A percentile compares a stretch with the other conserved stretches of the same genome.
Conservation (phyloP, 1,284 basidiomycete genomes). For the Austroboletus novae-zelandiae region DNA sequence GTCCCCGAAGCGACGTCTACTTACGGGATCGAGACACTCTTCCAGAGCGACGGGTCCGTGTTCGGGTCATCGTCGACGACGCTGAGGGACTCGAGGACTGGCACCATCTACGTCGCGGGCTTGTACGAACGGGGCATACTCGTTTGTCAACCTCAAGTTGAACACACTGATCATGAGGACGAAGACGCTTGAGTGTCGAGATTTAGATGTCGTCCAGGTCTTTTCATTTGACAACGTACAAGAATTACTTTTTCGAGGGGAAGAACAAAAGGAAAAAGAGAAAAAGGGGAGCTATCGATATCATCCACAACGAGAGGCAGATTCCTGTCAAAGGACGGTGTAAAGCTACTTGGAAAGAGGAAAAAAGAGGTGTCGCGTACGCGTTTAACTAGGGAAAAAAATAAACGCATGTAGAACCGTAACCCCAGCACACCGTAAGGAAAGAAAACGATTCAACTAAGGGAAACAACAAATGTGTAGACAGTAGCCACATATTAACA, state of each 20-base stretch:
- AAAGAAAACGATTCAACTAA: not conserved
- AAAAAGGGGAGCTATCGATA: no score
- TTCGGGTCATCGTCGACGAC: constrained; percentile 52
- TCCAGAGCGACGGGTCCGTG: constrained; percentile 60
- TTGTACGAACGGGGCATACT: constrained; percentile 57
- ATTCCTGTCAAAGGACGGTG: constrained; percentile 4
- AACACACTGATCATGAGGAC: no score
- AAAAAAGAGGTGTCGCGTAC: constrained; percentile 17
- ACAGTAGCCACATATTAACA: constrained; percentile 7
- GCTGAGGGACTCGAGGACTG: constrained; percentile 46
- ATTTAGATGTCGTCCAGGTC: not conserved
- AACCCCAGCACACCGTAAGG: constrained; percentile 18
- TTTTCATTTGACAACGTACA: constrained; percentile 14
- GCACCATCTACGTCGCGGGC: constrained; percentile 50
- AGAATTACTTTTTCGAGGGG: constrained; percentile 11
- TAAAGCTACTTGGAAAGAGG: no score
- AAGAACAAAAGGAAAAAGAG: not conserved
- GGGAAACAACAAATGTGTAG: constrained; percentile 4
- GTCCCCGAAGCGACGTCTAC: constrained; percentile 37
- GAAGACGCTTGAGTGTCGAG: no score
- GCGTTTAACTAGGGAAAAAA: not conserved
- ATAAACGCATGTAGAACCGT: constrained; percentile 19
- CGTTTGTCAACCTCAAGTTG: constrained; percentile 37
- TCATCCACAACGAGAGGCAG: constrained; percentile 1
- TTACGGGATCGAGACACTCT: constrained; percentile 52